A percentile compares a stretch with the other conserved stretches of the same genome.
Evolutionary conservation across 2,329 filamentous ascomycete genomes (phyloP).

Genomic region (Penicillium sclerotiorum): DNA sequence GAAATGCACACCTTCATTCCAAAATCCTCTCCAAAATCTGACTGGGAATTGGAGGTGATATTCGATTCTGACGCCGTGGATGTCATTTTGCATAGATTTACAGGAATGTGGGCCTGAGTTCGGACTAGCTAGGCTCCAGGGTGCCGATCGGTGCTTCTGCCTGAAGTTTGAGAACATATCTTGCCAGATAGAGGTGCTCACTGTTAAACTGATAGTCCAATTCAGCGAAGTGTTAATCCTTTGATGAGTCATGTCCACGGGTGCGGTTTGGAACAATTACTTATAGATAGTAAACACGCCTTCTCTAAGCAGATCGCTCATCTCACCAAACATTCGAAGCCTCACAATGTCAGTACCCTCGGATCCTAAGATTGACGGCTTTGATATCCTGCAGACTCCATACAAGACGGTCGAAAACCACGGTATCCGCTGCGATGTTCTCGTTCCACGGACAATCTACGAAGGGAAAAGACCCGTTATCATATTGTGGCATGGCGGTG

Average conservation of each 20-base stretch:
- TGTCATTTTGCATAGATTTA: too few species aligned
- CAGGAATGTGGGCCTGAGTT: not conserved
- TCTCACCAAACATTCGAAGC: not conserved
- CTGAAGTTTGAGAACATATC: not conserved
- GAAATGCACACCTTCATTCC: too few species aligned
- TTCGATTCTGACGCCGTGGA: too few species aligned
- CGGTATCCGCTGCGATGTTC: slow-evolving; percentile 36
- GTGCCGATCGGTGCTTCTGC: not conserved
- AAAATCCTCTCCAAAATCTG: too few species aligned
- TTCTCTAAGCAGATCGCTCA: not conserved
- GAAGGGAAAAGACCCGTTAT: slow-evolving; percentile 43
- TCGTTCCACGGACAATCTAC: slow-evolving; percentile 42
- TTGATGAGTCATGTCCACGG: not conserved
- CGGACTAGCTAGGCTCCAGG: not conserved
- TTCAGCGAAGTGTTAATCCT: not conserved
- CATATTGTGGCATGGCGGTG: slow-evolving; percentile 50
- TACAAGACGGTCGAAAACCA: slow-evolving; percentile 48
- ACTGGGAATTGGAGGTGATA: too few species aligned
- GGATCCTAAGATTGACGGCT: slow-evolving; percentile 34
- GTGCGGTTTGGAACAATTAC: too few species aligned
- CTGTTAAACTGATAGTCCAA: too few species aligned
- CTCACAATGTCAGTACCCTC: slow-evolving; percentile 13
- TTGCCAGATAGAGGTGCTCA: too few species aligned
- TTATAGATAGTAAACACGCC: too few species aligned
- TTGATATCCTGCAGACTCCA: slow-evolving; percentile 41